Percentiles rank a stretch among this genome's conserved stretches.
phyloP scores from a whole-genome alignment of 805 yeast genomes.

The Suhomyces xylopsoci region DNA sequence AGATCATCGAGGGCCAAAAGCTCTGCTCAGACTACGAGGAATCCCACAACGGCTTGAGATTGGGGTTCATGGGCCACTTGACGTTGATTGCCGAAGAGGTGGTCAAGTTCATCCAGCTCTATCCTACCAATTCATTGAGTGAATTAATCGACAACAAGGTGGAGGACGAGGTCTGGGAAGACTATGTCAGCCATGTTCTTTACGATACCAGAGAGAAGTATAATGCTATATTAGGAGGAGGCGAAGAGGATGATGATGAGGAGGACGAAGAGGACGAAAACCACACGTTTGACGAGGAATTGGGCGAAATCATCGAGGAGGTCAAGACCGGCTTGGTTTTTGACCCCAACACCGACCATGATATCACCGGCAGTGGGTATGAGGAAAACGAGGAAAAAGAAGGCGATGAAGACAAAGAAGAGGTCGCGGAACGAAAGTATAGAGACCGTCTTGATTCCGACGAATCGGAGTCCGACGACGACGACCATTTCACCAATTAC shows the following conservation, averaged over 20 bases:
- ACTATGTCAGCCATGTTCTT: constrained; percentile 76
- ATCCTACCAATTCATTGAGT: constrained; percentile 36
- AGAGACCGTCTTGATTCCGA: constrained; percentile 21
- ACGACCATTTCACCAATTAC: constrained; percentile 64
- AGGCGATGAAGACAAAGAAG: constrained; percentile 27
- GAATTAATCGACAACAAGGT: constrained; percentile 36
- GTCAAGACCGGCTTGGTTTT: constrained; percentile 29
- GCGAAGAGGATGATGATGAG: constrained; percentile 46
- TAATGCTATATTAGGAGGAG: constrained; percentile 91
- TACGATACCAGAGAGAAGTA: constrained; percentile 91
- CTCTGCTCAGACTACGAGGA: constrained; percentile 25
- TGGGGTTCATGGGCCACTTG: constrained; percentile 32
- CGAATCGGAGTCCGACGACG: constrained; percentile 41
- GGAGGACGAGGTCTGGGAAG: constrained; percentile 61
- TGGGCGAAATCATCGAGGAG: constrained; percentile 38
- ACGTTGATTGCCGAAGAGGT: constrained; percentile 32
- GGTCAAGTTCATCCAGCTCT: constrained; percentile 27
- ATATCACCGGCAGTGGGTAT: constrained; percentile 26
- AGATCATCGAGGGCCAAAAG: constrained; percentile 46
- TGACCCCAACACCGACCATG: constrained; percentile 29
- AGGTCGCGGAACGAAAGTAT: constrained; percentile 8
- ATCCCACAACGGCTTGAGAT: constrained; percentile 23
- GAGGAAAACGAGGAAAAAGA: constrained; percentile 27
- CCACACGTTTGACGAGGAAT: constrained; percentile 34
- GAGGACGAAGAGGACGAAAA: constrained; percentile 24